A percentile compares a stretch with the other conserved stretches of the same genome.
phyloP scores from a whole-genome alignment of 345 rosid species.

The Sonneratia alba region DNA sequence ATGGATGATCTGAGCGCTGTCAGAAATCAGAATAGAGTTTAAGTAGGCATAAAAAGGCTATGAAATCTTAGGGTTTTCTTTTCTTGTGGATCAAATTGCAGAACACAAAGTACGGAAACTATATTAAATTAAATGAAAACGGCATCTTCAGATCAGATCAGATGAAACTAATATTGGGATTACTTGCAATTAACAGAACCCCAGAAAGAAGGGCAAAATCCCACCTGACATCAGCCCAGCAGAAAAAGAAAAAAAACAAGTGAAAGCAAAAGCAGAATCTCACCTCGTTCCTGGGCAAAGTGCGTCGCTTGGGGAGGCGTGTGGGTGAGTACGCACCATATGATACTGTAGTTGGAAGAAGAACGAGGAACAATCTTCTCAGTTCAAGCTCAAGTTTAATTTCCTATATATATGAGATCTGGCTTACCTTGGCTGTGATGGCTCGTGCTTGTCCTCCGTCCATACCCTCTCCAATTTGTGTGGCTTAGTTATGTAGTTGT shows the following conservation, averaged over 20 bases:
- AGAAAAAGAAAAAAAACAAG: no score
- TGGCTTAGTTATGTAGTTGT: conserved; percentile 3
- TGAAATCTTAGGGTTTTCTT: not conserved
- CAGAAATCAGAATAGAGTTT: not conserved
- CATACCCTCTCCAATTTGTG: no score
- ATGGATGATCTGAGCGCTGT: not conserved
- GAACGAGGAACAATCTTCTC: no score
- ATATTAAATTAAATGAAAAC: no score
- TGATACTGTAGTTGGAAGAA: no score
- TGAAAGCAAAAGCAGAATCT: not conserved
- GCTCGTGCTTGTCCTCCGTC: no score
- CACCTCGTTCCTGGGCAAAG: not conserved
- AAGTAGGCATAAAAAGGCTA: not conserved
- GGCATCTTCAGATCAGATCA: no score
- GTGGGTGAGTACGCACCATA: no score
- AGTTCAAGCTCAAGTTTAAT: no score
- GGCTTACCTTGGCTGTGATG: no score
- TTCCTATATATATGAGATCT: no score
- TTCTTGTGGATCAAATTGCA: not conserved
- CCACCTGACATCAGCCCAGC: not conserved
- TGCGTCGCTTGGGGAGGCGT: not conserved
- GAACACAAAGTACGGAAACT: not conserved
- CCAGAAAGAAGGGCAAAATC: not conserved
- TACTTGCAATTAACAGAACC: not conserved
- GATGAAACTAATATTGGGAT: no score